Evolutionary conservation across 179 eudicot species (phyloP).

Genomic region (Actinidia chinensis): DNA sequence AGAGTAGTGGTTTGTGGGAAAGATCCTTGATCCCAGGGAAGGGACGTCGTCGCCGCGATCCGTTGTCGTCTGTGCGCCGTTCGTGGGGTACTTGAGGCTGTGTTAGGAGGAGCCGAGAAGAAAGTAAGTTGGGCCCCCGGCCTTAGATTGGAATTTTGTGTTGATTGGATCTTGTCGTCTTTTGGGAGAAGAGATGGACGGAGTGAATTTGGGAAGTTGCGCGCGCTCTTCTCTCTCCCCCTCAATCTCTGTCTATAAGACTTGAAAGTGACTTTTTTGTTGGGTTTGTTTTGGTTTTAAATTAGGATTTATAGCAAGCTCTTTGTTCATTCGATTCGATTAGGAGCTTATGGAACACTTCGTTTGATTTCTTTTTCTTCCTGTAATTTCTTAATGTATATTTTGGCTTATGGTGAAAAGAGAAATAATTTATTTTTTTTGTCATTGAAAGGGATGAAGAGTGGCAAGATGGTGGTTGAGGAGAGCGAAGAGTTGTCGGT

Average conservation of each 20-base stretch:
- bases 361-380: too few relatives aligned
- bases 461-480: too few relatives aligned
- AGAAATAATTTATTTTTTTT: too few relatives aligned
- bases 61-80: too few relatives aligned
- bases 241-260: not conserved
- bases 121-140: not conserved
- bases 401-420: too few relatives aligned
- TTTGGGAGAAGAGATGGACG: not conserved
- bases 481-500: too few relatives aligned
- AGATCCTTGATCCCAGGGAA: conserved; percentile 73
- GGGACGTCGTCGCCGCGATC: conserved; percentile 84
- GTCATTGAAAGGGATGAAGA: too few relatives aligned
- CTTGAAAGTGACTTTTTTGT: not conserved
- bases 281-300: not conserved
- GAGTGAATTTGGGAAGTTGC: not conserved
- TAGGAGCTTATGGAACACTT: too few relatives aligned
- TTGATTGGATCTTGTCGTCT: not conserved
- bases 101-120: not conserved
- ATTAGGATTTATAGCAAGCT: not conserved
- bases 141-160: not conserved
- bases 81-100: not conserved
- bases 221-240: not conserved
- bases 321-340: too few relatives aligned
- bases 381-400: too few relatives aligned
- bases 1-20: conserved; percentile 46